Base-by-base conservation (phyloP, 108 stramenopile species). In the Cylindrotheca closterium region DNA sequence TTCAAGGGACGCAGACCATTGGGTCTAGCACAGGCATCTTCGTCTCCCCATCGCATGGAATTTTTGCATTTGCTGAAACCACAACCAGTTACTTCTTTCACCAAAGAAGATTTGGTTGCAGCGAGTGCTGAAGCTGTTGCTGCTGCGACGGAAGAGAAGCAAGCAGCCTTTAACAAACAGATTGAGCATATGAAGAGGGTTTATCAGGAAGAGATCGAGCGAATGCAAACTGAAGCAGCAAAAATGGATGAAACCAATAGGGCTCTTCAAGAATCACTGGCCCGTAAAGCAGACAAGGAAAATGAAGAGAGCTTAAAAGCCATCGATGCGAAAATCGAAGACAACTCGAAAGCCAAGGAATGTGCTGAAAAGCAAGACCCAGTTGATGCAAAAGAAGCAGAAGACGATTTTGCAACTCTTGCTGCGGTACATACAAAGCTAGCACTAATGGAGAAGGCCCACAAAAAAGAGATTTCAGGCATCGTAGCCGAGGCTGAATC, bases 1-100 rank as follows among this genome's bases (percentile, higher is more conserved):
- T 77, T 88, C 63, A 94, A 94, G 78, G 90, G 90, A 33, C 84
- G 93, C 18, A 82, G 77, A 24, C 90, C 93, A n/a, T 73, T 91
- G 49, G 79, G 74, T 0, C 62, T 94, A 70, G 93, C 87, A 2
- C 77, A 91, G 59, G 71, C 79, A 4, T 72, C 79, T 26, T 75
- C 70, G 21, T 70, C 78, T 56, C 80, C 89, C 23, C 80, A 90
- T 52, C 75, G 76, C 19, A 80, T 79, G 19, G 76, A 58, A 17
- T 93, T 84, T 68, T 62, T 93, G 46, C 47, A 68, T 4, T 85
- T 85, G 1, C 68, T 93, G 68, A 77, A 90, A 54, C 59, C 79
- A 37, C 86, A 84, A 60, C 72, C 86, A 24, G 63, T 82, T 15
- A 82, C 79, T 58, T 82, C 72, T 23, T 42, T 42, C 37, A 42